A percentile compares a stretch with the other conserved stretches of the same genome.
Conservation (phyloP, 352 stramenopile species). For the Phytopythium delawarense region DNA sequence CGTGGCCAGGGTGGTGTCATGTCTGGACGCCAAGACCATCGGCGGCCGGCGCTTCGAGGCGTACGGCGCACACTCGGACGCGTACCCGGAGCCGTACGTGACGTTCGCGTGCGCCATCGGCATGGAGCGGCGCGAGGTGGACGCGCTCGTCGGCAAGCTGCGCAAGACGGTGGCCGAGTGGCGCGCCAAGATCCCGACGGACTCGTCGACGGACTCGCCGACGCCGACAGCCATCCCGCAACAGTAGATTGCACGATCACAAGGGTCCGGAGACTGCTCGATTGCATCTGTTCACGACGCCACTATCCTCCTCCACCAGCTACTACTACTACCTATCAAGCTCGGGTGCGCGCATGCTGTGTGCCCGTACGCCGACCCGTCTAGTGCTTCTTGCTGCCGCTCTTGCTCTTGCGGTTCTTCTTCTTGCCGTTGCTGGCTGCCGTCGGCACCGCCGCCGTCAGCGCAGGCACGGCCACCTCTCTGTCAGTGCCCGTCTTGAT, state of each 20-base stretch:
- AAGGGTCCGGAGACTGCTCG: neutral
- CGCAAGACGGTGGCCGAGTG: conserved; percentile 91
- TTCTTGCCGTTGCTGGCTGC: conserved; percentile 35
- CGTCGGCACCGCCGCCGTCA: neutral
- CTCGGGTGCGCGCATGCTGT: neutral
- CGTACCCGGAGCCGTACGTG: conserved; percentile 92
- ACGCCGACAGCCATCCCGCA: neutral
- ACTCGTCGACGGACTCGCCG: neutral
- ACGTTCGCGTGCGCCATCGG: conserved; percentile 97
- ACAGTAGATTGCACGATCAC: neutral
- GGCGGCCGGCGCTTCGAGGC: conserved; percentile 85
- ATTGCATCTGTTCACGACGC: neutral
- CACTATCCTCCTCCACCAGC: neutral
- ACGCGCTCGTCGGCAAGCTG: conserved; percentile 90
- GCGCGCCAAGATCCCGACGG: conserved; percentile 27
- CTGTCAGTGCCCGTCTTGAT: conserved; percentile 42
- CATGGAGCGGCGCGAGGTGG: conserved; percentile 89
- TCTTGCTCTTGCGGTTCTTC: conserved; percentile 66
- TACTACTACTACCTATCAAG: neutral
- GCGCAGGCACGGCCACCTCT: conserved; percentile 21
- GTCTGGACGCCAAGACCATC: conserved; percentile 85
- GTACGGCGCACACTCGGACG: conserved; percentile 91
- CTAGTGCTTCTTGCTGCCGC: conserved; percentile 68
- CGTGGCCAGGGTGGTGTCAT: conserved; percentile 81
- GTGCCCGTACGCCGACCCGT: neutral